Conservation (phyloP, 345 rosid genomes). For the Eucalyptus sp. region DNA sequence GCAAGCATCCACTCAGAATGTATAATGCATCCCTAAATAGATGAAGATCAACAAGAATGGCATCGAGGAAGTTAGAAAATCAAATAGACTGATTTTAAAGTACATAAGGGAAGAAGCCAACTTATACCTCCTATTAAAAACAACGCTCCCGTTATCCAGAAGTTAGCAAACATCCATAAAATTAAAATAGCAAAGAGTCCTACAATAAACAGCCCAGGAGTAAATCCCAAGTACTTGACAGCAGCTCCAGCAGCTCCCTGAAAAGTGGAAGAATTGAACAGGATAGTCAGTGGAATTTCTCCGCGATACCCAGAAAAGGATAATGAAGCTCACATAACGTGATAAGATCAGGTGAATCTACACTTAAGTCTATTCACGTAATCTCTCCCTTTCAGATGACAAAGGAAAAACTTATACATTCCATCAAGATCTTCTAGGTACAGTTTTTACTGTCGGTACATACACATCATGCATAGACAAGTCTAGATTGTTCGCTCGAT, state of each 20-base stretch:
- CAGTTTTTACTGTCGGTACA: not conserved
- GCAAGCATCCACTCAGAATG: not conserved
- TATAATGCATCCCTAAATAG: not conserved
- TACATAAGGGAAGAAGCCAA: not conserved
- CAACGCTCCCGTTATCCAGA: slow-evolving; percentile 92
- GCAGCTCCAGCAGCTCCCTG: slow-evolving; percentile 94
- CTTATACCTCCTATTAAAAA: slow-evolving; percentile 86
- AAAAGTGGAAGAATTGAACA: slow-evolving; percentile 2
- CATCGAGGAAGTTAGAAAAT: not conserved
- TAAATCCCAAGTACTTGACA: slow-evolving; percentile 72
- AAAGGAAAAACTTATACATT: not conserved
- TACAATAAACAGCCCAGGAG: slow-evolving; percentile 91
- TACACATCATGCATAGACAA: not conserved
- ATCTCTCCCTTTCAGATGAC: not conserved
- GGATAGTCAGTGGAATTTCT: not conserved
- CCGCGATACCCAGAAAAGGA: not conserved
- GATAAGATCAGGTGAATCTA: not conserved
- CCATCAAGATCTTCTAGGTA: not conserved
- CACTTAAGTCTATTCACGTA: not conserved
- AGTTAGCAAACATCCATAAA: slow-evolving; percentile 97
- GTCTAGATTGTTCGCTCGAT: not conserved
- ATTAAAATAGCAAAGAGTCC: slow-evolving; percentile 79
- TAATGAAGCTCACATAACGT: not conserved
- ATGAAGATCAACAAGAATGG: not conserved
- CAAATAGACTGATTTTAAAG: not conserved